Base-by-base conservation (phyloP, 2,329 filamentous ascomycete species). In the Phyllosticta citriasiana region DNA sequence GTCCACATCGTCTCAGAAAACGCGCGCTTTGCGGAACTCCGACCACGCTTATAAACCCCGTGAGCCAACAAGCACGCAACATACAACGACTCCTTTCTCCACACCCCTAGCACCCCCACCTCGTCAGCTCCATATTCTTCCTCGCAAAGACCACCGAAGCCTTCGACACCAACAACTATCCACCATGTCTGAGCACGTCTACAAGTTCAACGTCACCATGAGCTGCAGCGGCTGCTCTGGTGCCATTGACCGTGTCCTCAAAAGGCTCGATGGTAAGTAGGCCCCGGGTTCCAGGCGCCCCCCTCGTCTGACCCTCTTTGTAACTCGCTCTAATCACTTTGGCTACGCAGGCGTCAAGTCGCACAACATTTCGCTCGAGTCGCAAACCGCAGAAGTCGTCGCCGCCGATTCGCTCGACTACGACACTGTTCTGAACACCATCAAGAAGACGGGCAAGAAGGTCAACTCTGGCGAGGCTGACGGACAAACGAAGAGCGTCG, bases 121-220 rank as follows among this genome's bases (percentile, higher is more conserved):
- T 53, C 52, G 26, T 54, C 51, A 27, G 19, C 27, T 22, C 16
- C 10, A 26, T 19, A 22, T 22, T 22, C 19, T 22, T 4, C 40
- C 47, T 51, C 25, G 30, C 51, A 53, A 9, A 6, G 7, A 50
- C 24, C 54, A 35, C 55, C 4, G 12, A 4, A 40, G 19, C 8
- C 40, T 27, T 2, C 25, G 33, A 16, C 19, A n/a, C 30, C 25
- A 53, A 47, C 30, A 24, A 58, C 54, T 61, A 57, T 27, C 57
- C 71, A 80, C 67, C 70, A 91, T 92, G 88, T 68, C 73, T 63
- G 85, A 88, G 69, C 91, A 96, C 81, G 89, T 85, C 68, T 97
- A 97, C 88, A 90, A 94, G 76, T 97, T 97, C 82, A 87, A 92
- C 77, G 85, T 97, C 75, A 82, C 80, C 77, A 99, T 99, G 94